phyloP scores from a whole-genome alignment of 1,139 yeast species.

The Suhomyces bokatorum region DNA sequence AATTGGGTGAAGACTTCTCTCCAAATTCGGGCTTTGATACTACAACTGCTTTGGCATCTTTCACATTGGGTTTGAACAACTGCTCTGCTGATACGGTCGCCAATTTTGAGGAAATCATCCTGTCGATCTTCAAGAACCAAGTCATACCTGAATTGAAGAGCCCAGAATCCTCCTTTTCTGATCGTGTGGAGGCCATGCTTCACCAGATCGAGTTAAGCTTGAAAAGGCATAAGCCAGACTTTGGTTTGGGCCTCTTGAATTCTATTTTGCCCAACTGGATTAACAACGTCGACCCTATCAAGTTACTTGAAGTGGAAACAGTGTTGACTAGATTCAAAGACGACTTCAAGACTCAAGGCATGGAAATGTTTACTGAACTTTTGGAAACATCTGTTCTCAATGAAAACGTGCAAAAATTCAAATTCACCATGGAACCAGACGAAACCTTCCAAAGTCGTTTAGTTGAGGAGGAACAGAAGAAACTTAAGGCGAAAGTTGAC shows the following conservation, averaged over 20 bases:
- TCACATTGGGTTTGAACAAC: slow-evolving; percentile 87
- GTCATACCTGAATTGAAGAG: slow-evolving; percentile 43
- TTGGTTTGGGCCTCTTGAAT: slow-evolving; percentile 78
- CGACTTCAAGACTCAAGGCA: slow-evolving; percentile 58
- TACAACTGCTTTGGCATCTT: slow-evolving; percentile 73
- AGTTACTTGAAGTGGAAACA: slow-evolving; percentile 63
- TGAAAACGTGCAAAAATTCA: slow-evolving; percentile 54
- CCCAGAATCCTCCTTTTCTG: slow-evolving; percentile 52
- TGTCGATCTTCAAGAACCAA: slow-evolving; percentile 36
- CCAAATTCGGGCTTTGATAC: slow-evolving; percentile 88
- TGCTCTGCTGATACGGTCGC: slow-evolving; percentile 52
- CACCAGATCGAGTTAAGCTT: slow-evolving; percentile 84
- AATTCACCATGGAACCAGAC: slow-evolving; percentile 75
- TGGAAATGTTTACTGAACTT: slow-evolving; percentile 56
- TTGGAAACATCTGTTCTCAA: slow-evolving; percentile 53
- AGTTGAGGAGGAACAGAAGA: slow-evolving; percentile 53
- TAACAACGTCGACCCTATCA: slow-evolving; percentile 72
- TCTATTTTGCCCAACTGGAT: slow-evolving; percentile 83
- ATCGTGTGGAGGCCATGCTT: slow-evolving; percentile 77
- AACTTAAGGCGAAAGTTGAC: slow-evolving; percentile 48
- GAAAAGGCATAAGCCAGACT: slow-evolving; percentile 86
- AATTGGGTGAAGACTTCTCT: slow-evolving; percentile 81
- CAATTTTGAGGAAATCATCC: slow-evolving; percentile 46
- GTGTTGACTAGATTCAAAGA: slow-evolving; percentile 58
- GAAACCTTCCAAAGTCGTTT: slow-evolving; percentile 51